These are phyloP conservation scores for Beverwykella pulmonaria DNA, from an alignment of 495 filamentous ascomycete genomes.

Conservation along the genomic window DNA sequence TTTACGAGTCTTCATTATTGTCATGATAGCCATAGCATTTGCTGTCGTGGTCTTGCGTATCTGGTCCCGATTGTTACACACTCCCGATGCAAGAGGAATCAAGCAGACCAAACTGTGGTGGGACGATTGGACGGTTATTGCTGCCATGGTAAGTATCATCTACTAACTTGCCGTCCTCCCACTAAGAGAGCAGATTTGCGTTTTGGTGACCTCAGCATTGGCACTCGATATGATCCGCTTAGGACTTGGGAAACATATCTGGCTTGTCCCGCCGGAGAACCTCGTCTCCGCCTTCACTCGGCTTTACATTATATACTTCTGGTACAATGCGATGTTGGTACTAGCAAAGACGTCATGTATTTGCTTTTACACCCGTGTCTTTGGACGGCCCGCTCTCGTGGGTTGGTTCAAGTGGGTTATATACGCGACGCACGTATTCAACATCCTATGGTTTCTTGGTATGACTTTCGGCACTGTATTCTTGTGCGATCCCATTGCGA, in stretches of 20 bases:
- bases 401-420: neutral
- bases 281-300: neutral
- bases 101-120: neutral
- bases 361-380: conserved; percentile 5
- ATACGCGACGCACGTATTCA: neutral
- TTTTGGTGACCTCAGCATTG: neutral
- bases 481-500: neutral
- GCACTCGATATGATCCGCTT: neutral
- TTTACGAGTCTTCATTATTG: neutral
- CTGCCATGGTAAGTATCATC: neutral
- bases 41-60: neutral
- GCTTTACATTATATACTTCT: conserved; percentile 2
- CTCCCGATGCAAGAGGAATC: neutral
- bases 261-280: conserved; percentile 8
- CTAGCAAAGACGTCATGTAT: conserved; percentile 1
- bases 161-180: neutral
- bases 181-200: neutral
- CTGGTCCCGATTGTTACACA: neutral
- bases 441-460: neutral
- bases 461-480: neutral
- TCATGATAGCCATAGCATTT: neutral
- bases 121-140: neutral
- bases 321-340: neutral
- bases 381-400: neutral
- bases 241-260: conserved; percentile 2